Evolutionary conservation across 208 protist species (phyloP).

Genomic region (Tritrichomonas foetus): DNA sequence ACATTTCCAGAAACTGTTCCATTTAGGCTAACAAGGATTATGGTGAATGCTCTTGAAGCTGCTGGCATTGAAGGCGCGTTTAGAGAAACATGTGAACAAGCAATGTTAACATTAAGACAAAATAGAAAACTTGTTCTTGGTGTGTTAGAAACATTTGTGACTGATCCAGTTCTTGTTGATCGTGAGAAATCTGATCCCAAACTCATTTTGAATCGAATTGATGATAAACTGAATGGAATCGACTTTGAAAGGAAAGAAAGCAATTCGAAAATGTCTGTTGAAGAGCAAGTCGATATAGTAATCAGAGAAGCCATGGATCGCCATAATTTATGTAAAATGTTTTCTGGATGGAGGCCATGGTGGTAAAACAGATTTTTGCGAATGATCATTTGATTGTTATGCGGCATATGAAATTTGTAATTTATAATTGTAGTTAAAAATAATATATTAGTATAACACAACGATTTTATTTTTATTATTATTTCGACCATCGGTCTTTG

Average conservation of each 20-base stretch:
- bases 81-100: conserved; percentile 66
- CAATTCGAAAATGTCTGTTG: neutral
- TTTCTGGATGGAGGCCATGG: conserved; percentile 45
- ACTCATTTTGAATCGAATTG: neutral
- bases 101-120: neutral
- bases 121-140: neutral
- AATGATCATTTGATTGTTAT: too few species aligned
- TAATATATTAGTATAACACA: too few species aligned
- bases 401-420: too few species aligned
- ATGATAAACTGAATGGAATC: neutral
- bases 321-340: conserved; percentile 42
- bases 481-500: too few species aligned
- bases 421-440: too few species aligned
- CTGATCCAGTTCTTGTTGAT: conserved; percentile 50
- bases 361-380: conserved; percentile 45
- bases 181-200: neutral
- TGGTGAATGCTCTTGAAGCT: conserved; percentile 57
- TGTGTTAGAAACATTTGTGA: neutral
- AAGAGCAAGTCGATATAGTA: conserved; percentile 42
- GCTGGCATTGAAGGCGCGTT: conserved; percentile 72
- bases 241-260: neutral
- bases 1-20: conserved; percentile 62
- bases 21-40: conserved; percentile 58
- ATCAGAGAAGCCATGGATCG: conserved; percentile 40
- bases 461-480: too few species aligned